phyloP scores from a whole-genome alignment of 202 grass and related monocot species.

The Zoysia matrella region DNA sequence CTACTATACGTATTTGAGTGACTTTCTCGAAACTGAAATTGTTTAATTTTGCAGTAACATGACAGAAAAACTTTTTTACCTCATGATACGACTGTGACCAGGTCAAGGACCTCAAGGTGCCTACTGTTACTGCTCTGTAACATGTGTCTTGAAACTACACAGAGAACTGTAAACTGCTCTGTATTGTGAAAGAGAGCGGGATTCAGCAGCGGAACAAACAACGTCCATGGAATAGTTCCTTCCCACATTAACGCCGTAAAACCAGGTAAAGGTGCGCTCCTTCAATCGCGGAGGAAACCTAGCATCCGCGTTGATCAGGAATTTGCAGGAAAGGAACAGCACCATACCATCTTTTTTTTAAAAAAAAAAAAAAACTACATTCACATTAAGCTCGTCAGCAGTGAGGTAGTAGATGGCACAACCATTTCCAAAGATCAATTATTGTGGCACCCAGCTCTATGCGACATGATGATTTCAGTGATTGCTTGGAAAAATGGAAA shows the following conservation, averaged over 20 bases:
- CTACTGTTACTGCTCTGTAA: not conserved
- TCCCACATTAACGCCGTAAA: slow-evolving; percentile 3
- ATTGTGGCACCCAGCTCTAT: slow-evolving; percentile 31
- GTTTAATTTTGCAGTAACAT: too few relatives aligned
- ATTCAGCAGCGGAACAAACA: slow-evolving; percentile 8
- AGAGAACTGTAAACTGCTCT: not conserved
- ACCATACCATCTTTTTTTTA: not conserved
- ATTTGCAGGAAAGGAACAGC: slow-evolving; percentile 2
- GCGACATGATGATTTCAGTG: not conserved
- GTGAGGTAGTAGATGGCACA: not conserved
- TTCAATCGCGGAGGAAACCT: slow-evolving; percentile 38
- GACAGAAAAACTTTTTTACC: too few relatives aligned
- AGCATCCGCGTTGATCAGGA: slow-evolving; percentile 12
- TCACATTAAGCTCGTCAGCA: too few relatives aligned
- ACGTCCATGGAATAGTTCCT: not conserved
- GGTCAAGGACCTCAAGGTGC: not conserved
- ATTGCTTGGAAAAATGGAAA: not conserved
- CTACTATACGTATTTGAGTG: not conserved
- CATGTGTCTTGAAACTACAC: not conserved
- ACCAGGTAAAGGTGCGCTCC: slow-evolving; percentile 17
- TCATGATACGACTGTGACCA: too few relatives aligned
- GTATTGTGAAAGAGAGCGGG: not conserved
- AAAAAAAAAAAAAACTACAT: not conserved
- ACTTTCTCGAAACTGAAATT: too few relatives aligned
- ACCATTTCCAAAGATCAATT: slow-evolving; percentile 15